Percentiles rank a stretch among this genome's conserved stretches.
Evolutionary conservation across 1,284 basidiomycete genomes (phyloP).

Genomic region (Cutaneotrichosporon arboriforme): DNA sequence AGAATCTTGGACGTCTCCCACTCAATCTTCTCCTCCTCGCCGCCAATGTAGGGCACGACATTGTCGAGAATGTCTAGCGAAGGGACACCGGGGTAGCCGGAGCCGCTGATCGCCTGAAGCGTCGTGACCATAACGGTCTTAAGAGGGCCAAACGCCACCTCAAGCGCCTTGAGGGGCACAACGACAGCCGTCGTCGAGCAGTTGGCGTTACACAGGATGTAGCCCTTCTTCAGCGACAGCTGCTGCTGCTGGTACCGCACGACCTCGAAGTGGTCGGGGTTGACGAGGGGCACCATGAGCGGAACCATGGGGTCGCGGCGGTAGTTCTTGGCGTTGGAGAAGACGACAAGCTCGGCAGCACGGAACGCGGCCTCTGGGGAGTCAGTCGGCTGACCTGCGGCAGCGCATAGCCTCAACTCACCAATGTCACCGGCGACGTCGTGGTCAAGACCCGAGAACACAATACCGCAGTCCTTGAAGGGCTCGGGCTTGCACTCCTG

Average conservation of each 20-base stretch:
- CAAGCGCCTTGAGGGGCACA: conserved; percentile 86
- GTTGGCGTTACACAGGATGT: conserved; percentile 98
- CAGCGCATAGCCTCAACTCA: conserved; percentile 52
- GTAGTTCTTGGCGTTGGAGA: conserved; percentile 98
- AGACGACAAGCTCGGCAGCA: conserved; percentile 81
- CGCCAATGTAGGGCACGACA: conserved; percentile 87
- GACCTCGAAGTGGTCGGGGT: conserved; percentile 79
- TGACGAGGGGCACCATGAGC: conserved; percentile 94
- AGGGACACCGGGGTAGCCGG: conserved; percentile 90
- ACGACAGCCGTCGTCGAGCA: conserved; percentile 95
- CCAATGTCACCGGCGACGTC: conserved; percentile 94
- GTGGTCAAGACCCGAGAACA: conserved; percentile 93
- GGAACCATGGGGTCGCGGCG: conserved; percentile 91
- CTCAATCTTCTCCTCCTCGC: conserved; percentile 91
- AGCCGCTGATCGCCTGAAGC: conserved; percentile 96
- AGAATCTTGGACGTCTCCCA: conserved; percentile 98
- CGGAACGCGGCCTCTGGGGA: conserved; percentile 71
- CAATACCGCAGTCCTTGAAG: conserved; percentile 76
- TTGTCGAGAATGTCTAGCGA: conserved; percentile 94
- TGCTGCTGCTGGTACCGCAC: conserved; percentile 72
- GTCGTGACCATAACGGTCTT: conserved; percentile 88
- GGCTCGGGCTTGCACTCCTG: conserved; percentile 70
- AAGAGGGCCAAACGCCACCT: conserved; percentile 86
- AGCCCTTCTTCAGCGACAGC: conserved; percentile 75
- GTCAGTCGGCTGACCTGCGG: no score